Evolutionary conservation across 768 basidiomycete genomes (phyloP), one percentile per base, ranked within the genome.

Genomic region (Cyclocybe aegerita): DNA sequence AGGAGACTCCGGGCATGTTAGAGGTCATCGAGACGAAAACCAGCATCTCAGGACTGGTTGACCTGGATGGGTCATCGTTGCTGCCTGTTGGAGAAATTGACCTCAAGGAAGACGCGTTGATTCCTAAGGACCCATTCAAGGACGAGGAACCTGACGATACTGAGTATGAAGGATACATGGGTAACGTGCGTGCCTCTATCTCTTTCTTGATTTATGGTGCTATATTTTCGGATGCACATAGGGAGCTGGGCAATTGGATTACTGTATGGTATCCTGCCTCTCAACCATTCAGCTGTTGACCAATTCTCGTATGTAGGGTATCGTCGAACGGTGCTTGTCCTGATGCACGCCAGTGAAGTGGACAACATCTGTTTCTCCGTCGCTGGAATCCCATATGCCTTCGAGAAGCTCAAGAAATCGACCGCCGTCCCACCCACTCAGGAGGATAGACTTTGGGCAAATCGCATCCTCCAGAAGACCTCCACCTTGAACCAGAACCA

Each of bases 91-190:
- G 23, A 5, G 48, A 53, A 7, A 43, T 70, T 4, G 30, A 49
- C 1, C 16, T 74, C 7, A 49, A 56, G 1, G 49, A 62, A 23
- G 57, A 62, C 8, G 59, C 61, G 34, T 55, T 75, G 11, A 60
- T 76, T 30, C 72, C 71, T 0, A 59, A 60, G 33, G 51, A 71
- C 38, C 59, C 67, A 0, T 74, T 76, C 52, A 63, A 73, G 31
- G 66, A 56, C 29, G 44, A 31, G 5, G 45, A 49, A 9, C 73
- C 73, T 4, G 70, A 75, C 48, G 59, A 70, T 3, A 56, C 59
- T 12, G 64, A 74, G 2, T 75, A 73, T 40, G 71, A 73, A 45
- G 70, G 72, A 23, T 76, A 75, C 53, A 63, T 65, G 58, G 73
- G 70, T 9, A 74, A 75, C 56, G 76, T 75, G 52, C 39, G 55